Percentiles rank a stretch among this genome's conserved stretches.
Evolutionary conservation across 371 early-diverging fungal genomes (phyloP).

Genomic region (Haplosporangium sp.): DNA sequence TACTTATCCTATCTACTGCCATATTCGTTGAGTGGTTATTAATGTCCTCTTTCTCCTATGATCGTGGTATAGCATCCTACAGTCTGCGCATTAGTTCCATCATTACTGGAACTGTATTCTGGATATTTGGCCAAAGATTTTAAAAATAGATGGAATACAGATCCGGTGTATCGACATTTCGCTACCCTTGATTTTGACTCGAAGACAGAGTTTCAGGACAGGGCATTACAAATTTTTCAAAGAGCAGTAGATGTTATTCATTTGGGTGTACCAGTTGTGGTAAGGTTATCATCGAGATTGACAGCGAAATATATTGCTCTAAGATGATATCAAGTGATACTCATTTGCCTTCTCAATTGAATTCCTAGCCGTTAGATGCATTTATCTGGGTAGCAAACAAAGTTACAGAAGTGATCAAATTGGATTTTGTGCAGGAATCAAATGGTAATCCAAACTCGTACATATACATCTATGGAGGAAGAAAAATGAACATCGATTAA

Average conservation of each 20-base stretch:
- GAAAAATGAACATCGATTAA: neutral
- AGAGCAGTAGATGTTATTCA: conserved; percentile 52
- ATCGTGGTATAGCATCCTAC: conserved; percentile 20
- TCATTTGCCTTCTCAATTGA: neutral
- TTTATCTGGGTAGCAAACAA: conserved; percentile 47
- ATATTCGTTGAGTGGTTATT: too few relatives aligned
- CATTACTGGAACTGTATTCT: conserved; percentile 41
- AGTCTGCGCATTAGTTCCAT: conserved; percentile 34
- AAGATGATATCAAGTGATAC: neutral
- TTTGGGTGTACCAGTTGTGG: conserved; percentile 42
- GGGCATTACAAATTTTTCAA: conserved; percentile 25
- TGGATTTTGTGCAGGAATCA: neutral
- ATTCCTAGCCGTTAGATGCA: conserved; percentile 34
- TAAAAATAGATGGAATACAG: conserved; percentile 25
- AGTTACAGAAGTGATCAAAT: conserved; percentile 28
- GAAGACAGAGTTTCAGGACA: conserved; percentile 24
- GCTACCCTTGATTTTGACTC: conserved; percentile 48
- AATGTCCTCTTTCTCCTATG: too few relatives aligned
- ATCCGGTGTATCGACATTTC: conserved; percentile 44
- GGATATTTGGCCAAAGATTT: conserved; percentile 30
- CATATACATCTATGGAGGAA: neutral
- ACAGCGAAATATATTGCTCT: neutral
- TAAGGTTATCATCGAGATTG: neutral
- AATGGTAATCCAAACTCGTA: conserved; percentile 4
- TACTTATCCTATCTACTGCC: neutral